phyloP scores from a whole-genome alignment of 805 yeast species.

The Suhomyces sp. region DNA sequence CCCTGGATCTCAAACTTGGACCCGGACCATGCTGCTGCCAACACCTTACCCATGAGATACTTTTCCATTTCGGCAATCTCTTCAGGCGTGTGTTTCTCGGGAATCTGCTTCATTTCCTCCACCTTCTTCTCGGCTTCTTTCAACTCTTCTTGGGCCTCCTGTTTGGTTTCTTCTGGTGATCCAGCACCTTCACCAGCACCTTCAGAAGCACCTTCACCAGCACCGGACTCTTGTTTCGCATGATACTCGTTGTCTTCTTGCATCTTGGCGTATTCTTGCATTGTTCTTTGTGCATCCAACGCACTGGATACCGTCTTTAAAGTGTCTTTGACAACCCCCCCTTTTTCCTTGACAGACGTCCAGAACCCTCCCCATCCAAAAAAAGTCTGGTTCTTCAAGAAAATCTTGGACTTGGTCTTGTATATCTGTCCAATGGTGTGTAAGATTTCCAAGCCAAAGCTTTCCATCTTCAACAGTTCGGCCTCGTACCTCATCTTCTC shows the following conservation, averaged over 20 bases:
- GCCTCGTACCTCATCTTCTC: conserved; percentile 76
- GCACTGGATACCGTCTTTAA: conserved; percentile 70
- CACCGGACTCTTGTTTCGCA: conserved; percentile 33
- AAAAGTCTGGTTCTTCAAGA: conserved; percentile 59
- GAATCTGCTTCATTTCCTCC: conserved; percentile 18
- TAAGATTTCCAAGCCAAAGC: conserved; percentile 78
- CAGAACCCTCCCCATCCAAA: conserved; percentile 68
- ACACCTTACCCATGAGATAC: conserved; percentile 70
- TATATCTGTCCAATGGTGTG: conserved; percentile 74
- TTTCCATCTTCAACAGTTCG: conserved; percentile 74
- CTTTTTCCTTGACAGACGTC: conserved; percentile 69
- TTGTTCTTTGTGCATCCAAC: conserved; percentile 72
- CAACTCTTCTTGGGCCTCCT: conserved; percentile 7
- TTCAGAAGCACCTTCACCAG: conserved; percentile 16
- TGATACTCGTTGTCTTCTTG: conserved; percentile 54
- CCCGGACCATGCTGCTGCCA: conserved; percentile 84
- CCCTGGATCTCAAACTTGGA: conserved; percentile 75
- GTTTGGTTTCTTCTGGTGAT: conserved; percentile 13
- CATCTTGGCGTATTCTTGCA: conserved; percentile 68
- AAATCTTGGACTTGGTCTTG: conserved; percentile 60
- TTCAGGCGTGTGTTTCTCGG: conserved; percentile 49
- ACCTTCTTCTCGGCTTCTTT: conserved; percentile 6
- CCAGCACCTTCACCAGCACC: conserved; percentile 15
- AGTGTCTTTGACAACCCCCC: conserved; percentile 70
- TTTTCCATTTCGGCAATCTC: conserved; percentile 71